Percentiles rank a stretch among this genome's conserved stretches.
These are phyloP conservation scores for Primulina huaijiensis DNA, from an alignment of 257 asterid species.

Conservation along the genomic window DNA sequence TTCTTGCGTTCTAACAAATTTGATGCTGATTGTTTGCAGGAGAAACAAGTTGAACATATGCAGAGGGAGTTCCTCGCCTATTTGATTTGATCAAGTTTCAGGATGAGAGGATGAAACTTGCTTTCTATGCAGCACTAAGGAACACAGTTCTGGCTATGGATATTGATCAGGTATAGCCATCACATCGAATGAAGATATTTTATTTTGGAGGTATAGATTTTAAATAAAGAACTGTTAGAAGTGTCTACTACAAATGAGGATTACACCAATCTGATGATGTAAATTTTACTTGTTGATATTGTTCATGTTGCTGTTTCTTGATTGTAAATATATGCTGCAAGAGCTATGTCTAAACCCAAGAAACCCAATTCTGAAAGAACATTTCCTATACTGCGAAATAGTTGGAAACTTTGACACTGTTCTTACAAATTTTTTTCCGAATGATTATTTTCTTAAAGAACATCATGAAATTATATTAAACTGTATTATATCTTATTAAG, in stretches of 20 bases:
- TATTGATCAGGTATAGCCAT: constrained; percentile 70
- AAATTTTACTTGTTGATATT: neutral
- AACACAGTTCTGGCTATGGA: constrained; percentile 77
- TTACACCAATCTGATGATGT: constrained; percentile 1
- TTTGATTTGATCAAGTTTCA: constrained; percentile 86
- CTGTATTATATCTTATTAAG: neutral
- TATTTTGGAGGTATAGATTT: neutral
- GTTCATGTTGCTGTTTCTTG: neutral
- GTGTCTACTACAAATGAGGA: neutral
- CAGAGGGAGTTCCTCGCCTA: constrained; percentile 81
- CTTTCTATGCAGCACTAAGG: constrained; percentile 76
- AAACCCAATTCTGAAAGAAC: neutral
- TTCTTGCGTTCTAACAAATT: neutral
- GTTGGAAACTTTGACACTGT: neutral
- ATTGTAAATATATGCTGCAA: neutral
- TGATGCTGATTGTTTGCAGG: constrained; percentile 48
- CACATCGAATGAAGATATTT: neutral
- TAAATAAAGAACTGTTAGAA: too few species aligned
- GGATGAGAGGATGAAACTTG: constrained; percentile 89
- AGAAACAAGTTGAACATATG: constrained; percentile 63
- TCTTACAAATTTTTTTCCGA: neutral
- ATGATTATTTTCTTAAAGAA: neutral
- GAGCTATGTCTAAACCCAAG: neutral
- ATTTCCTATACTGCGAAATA: neutral
- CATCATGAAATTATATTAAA: neutral